Evolutionary conservation across 2,329 filamentous ascomycete species (phyloP), one percentile per base, ranked within the genome.

Genomic region (Phyllosticta citribraziliensis): DNA sequence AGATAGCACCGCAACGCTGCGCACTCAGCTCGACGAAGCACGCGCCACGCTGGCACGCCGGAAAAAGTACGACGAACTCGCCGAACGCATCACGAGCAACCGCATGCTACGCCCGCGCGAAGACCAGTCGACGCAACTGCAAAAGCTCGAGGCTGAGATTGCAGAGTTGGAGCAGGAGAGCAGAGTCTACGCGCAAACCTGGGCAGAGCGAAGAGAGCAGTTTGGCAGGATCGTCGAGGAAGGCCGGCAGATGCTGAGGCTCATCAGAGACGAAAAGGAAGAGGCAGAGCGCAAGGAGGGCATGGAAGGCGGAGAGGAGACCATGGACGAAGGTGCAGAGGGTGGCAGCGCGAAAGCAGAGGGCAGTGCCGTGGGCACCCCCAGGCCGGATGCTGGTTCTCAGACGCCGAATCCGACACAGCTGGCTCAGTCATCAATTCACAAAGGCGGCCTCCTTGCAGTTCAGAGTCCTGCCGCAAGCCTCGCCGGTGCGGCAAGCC

Each of bases 201-300:
- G 92, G 92, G 80, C 83, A 52, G 91, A 96, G 74, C 82, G 93
- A 50, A 80, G 88, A 64, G 88, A 91, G 67, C 91, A 96, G 74
- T 96, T 97, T 73, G 89, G 87, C 62, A 83, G 85, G 61, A 92
- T 97, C 68, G 89, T 96, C 71, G 89, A 92, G 63, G 93, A 97
- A 77, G 91, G 91, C n/a, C 88, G 89, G 83, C 82, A 89, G 65
- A 81, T 97, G 72, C 80, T 92, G 62, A 82, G 89, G 56, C 81
- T 95, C 72, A 96, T 97, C 69, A 86, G 91, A 63, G 92, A 96
- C 69, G 93, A 97, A 79, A 96, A 96, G 76, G 92, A 96, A 72
- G 91, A 96, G 75, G 89, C 94, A 0, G 91, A 96, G 75, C 81
- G 90, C 52, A 83, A 91, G 60, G 91, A 95, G 73, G 91, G 90